A percentile compares a stretch with the other conserved stretches of the same genome.
Conservation (phyloP, 2,329 filamentous ascomycete genomes). For the Curvularia hawaiiensis region DNA sequence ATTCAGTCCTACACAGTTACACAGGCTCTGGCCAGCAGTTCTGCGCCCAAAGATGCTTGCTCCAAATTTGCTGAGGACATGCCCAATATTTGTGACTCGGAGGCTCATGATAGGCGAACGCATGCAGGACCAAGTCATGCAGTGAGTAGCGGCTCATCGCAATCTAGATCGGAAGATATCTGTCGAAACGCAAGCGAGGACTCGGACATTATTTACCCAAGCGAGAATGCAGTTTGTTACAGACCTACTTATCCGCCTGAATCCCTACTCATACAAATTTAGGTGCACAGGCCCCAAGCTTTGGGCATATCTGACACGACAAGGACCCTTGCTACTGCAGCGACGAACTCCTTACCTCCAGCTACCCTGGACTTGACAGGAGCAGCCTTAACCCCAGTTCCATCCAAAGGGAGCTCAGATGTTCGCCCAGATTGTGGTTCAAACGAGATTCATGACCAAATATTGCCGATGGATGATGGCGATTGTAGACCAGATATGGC, state of each 20-base stretch:
- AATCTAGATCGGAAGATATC: not conserved
- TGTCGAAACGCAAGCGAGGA: not conserved
- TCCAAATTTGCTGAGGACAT: not conserved
- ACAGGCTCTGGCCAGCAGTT: not conserved
- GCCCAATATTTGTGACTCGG: not conserved
- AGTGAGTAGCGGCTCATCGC: not conserved
- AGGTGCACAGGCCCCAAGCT: conserved; percentile 1
- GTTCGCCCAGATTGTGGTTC: not conserved
- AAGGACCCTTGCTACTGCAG: not conserved
- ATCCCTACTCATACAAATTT: conserved; percentile 11
- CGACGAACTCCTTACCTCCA: not conserved
- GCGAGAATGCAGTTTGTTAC: conserved; percentile 16
- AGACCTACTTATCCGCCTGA: conserved; percentile 1
- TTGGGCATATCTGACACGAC: not conserved
- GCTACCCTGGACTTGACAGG: not conserved
- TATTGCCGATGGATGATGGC: not conserved
- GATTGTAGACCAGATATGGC: not conserved
- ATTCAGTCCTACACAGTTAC: not conserved
- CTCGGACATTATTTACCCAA: not conserved
- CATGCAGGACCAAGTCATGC: not conserved
- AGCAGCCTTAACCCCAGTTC: not conserved
- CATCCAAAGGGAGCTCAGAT: not conserved
- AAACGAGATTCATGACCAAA: not conserved
- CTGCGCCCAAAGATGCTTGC: not conserved
- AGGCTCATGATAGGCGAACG: not conserved